phyloP scores from a whole-genome alignment of 2,329 filamentous ascomycete genomes.

The Cryphonectria parasitica region DNA sequence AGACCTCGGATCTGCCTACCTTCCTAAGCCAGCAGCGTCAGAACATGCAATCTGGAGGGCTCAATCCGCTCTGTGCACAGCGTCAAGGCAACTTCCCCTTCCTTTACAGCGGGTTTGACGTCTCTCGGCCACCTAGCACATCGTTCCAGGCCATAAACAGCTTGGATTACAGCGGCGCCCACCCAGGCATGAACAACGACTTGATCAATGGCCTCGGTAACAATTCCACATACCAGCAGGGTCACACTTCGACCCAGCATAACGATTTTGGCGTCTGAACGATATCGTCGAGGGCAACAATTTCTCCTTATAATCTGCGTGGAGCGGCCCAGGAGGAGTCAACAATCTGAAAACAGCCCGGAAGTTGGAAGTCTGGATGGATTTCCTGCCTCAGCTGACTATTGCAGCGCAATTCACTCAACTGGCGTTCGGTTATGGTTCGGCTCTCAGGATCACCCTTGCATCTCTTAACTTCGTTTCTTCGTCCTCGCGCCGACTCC shows the following conservation, averaged over 20 bases:
- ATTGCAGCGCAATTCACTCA: background rate
- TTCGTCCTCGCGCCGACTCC: background rate
- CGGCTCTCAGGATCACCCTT: slow-evolving; percentile 1
- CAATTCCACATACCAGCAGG: slow-evolving; percentile 24
- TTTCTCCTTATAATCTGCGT: background rate
- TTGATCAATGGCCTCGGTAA: slow-evolving; percentile 8
- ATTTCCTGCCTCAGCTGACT: background rate
- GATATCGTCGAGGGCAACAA: background rate
- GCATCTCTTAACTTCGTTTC: background rate
- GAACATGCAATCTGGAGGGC: slow-evolving; percentile 32
- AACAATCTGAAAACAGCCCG: background rate
- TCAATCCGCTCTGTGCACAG: slow-evolving; percentile 42
- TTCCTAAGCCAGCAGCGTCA: slow-evolving; percentile 22
- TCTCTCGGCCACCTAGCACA: slow-evolving; percentile 13
- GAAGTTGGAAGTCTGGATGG: background rate
- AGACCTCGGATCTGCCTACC: slow-evolving; percentile 3
- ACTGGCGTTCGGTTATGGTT: background rate
- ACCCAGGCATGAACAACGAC: background rate
- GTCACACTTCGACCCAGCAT: slow-evolving; percentile 7
- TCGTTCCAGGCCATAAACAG: slow-evolving; percentile 14
- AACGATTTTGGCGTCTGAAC: slow-evolving; percentile 19
- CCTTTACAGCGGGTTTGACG: slow-evolving; percentile 20
- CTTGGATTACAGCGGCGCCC: slow-evolving; percentile 11
- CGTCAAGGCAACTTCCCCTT: slow-evolving; percentile 35
- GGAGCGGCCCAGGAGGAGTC: background rate